Evolutionary conservation across 2,329 filamentous ascomycete genomes (phyloP).

Genomic region (Seiridium cupressi): DNA sequence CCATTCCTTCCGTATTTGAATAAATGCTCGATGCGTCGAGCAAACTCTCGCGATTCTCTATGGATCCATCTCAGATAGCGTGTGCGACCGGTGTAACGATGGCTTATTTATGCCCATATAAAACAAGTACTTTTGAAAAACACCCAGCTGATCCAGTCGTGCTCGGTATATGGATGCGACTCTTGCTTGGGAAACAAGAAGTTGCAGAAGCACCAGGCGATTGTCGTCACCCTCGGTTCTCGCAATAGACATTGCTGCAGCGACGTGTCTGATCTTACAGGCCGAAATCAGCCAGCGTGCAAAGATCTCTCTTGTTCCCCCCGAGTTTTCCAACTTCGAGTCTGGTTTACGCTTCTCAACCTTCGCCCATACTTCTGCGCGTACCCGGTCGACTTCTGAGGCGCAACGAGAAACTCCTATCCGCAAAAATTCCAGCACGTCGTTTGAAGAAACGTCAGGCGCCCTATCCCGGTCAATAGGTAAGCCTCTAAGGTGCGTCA

Average conservation of each 20-base stretch:
- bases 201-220: neutral
- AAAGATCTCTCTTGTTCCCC: neutral
- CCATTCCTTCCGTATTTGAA: neutral
- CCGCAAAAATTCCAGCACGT: neutral
- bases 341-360: neutral
- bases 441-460: neutral
- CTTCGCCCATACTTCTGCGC: neutral
- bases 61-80: neutral
- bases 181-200: neutral
- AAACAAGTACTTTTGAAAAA: neutral
- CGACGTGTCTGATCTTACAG: neutral
- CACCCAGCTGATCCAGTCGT: constrained; percentile 1
- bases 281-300: constrained; percentile 3
- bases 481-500: neutral
- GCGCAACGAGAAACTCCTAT: neutral
- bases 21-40: neutral
- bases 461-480: neutral
- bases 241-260: constrained; percentile 1
- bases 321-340: neutral
- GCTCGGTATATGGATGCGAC: neutral
- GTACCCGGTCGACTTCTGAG: neutral
- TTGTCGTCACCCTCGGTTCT: neutral
- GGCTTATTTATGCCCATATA: neutral
- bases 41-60: neutral
- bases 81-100: neutral